A percentile compares a stretch with the other conserved stretches of the same genome.
Evolutionary conservation across 352 stramenopile genomes (phyloP).

Genomic region (Lagenidium sp.): DNA sequence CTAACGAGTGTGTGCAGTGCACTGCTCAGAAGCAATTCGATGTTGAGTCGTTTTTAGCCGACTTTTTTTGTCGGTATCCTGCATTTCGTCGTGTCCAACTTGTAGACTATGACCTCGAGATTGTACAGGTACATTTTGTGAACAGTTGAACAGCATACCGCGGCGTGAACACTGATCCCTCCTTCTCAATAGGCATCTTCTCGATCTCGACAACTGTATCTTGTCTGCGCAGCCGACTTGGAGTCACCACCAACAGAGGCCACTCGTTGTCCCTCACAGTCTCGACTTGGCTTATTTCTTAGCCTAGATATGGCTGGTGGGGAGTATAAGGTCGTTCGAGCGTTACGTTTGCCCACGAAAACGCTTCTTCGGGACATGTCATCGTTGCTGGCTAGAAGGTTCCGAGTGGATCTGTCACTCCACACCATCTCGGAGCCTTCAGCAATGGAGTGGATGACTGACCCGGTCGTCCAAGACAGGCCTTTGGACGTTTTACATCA

Average conservation of each 20-base stretch:
- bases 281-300: conserved; percentile 29
- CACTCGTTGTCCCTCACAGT: conserved; percentile 5
- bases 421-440: conserved; percentile 7
- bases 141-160: conserved; percentile 12
- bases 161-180: conserved; percentile 43
- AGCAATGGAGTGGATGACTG: conserved; percentile 25
- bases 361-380: conserved; percentile 22
- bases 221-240: too few species aligned
- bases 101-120: conserved; percentile 50
- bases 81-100: conserved; percentile 28
- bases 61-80: conserved; percentile 34
- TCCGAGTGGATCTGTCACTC: conserved; percentile 17
- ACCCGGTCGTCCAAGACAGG: conserved; percentile 24
- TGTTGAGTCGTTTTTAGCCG: conserved; percentile 38
- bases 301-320: conserved; percentile 33
- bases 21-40: conserved; percentile 40
- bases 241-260: neutral
- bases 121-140: conserved; percentile 37
- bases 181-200: conserved; percentile 17
- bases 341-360: conserved; percentile 24
- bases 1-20: conserved; percentile 17
- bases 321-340: conserved; percentile 29
- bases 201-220: neutral
- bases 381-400: conserved; percentile 18
- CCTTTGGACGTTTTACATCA: conserved; percentile 35